These are phyloP conservation scores for Agrocybe praecox DNA, from an alignment of 768 basidiomycete species.

Conservation along the genomic window DNA sequence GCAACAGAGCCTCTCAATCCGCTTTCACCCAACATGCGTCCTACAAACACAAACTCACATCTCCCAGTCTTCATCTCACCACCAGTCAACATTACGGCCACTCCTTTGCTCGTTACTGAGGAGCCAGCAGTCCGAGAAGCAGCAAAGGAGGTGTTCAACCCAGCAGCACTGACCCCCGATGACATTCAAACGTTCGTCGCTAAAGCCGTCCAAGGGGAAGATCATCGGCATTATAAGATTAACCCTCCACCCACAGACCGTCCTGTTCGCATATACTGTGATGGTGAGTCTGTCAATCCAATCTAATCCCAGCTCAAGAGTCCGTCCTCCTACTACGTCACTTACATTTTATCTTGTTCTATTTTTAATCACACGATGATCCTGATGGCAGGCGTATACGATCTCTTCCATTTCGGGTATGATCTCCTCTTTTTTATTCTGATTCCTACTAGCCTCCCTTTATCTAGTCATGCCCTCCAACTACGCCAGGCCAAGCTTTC, in stretches of 20 bases:
- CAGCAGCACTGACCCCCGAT: slow-evolving; percentile 67
- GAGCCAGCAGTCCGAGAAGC: slow-evolving; percentile 45
- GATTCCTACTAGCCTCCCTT: not conserved
- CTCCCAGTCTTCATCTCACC: slow-evolving; percentile 37
- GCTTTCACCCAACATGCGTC: slow-evolving; percentile 19
- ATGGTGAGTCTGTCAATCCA: slow-evolving; percentile 56
- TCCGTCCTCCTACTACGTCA: slow-evolving; percentile 27
- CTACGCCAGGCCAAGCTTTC: slow-evolving; percentile 95
- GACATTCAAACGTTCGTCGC: slow-evolving; percentile 81
- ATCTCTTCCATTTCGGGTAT: slow-evolving; percentile 96
- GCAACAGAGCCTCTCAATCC: slow-evolving; percentile 14
- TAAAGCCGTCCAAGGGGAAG: slow-evolving; percentile 73
- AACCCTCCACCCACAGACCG: slow-evolving; percentile 81
- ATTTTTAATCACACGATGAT: slow-evolving; percentile 23
- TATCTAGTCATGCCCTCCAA: slow-evolving; percentile 89
- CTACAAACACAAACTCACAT: slow-evolving; percentile 22
- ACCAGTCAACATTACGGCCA: slow-evolving; percentile 25
- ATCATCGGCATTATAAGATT: slow-evolving; percentile 74
- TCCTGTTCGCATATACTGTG: slow-evolving; percentile 90
- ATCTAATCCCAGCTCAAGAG: not conserved
- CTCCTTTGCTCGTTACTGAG: slow-evolving; percentile 31
- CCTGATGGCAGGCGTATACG: slow-evolving; percentile 84
- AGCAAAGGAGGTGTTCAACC: slow-evolving; percentile 51
- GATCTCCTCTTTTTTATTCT: slow-evolving; percentile 22
- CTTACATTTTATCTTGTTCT: slow-evolving; percentile 8